Percentiles rank a stretch among this genome's conserved stretches.
These are phyloP conservation scores for Cerrena zonata DNA, from an alignment of 1,284 basidiomycete species.

Conservation along the genomic window DNA sequence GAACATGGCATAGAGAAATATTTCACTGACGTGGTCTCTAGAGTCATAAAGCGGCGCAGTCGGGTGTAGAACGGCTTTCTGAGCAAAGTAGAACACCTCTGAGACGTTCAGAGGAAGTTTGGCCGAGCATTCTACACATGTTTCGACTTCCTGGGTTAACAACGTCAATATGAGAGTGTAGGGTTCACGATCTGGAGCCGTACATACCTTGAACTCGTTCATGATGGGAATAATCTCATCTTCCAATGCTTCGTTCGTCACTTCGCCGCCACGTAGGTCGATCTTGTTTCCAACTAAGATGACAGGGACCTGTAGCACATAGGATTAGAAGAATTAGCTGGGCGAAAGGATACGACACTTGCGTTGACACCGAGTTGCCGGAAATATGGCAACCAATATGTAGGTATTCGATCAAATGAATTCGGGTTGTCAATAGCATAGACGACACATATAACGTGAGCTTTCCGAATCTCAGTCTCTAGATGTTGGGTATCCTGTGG, in stretches of 20 bases:
- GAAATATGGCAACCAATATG: conserved; percentile 99
- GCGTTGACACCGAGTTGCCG: conserved; percentile 92
- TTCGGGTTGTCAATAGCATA: conserved; percentile 93
- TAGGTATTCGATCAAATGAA: conserved; percentile 93
- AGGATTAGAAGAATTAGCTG: conserved; percentile 9
- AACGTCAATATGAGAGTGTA: conserved; percentile 6
- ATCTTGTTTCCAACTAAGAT: conserved; percentile 99
- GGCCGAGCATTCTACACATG: conserved; percentile 95
- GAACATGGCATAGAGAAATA: conserved; percentile 1
- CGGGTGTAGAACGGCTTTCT: conserved; percentile 95
- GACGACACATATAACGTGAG: conserved; percentile 96
- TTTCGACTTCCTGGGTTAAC: conserved; percentile 81
- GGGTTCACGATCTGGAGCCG: background rate
- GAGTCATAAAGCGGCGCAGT: conserved; percentile 97
- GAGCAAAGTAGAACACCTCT: conserved; percentile 98
- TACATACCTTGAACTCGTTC: conserved; percentile 87
- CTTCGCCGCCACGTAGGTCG: conserved; percentile 85
- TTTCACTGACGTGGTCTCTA: conserved; percentile 72
- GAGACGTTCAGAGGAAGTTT: conserved; percentile 87
- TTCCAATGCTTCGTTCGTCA: conserved; percentile 91
- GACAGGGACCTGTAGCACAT: conserved; percentile 71
- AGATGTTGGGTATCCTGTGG: conserved; percentile 81
- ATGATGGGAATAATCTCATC: conserved; percentile 93
- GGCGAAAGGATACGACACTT: conserved; percentile 12
- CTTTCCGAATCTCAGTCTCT: conserved; percentile 90